Conservation (phyloP, 371 early-diverging fungal genomes). For the Dichotomocladium elegans region DNA sequence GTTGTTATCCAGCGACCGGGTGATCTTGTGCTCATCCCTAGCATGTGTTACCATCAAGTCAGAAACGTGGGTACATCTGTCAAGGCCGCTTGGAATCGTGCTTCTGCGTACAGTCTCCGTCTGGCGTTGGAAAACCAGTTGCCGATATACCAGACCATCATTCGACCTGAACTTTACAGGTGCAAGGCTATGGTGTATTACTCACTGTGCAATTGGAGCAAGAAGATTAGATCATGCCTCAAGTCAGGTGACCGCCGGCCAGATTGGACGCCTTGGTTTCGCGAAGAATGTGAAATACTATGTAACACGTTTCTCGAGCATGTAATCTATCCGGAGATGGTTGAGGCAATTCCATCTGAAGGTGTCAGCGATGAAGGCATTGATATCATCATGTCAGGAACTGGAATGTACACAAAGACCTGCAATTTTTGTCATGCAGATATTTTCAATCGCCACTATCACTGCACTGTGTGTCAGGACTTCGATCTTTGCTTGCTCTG, state of each 20-base stretch:
- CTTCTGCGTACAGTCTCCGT: slow-evolving; percentile 18
- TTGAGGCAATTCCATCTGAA: slow-evolving; percentile 15
- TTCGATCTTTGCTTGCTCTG: slow-evolving; percentile 34
- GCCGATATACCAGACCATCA: slow-evolving; percentile 23
- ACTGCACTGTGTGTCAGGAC: slow-evolving; percentile 20
- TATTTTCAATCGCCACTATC: slow-evolving; percentile 29
- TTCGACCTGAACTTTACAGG: slow-evolving; percentile 32
- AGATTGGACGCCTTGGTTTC: background rate
- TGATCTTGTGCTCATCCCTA: slow-evolving; percentile 37
- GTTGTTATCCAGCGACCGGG: slow-evolving; percentile 28
- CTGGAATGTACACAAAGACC: slow-evolving; percentile 7
- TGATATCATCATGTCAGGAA: background rate
- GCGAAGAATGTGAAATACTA: slow-evolving; percentile 8
- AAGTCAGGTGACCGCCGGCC: background rate
- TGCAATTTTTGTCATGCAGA: slow-evolving; percentile 40
- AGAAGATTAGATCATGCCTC: background rate
- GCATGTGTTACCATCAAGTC: slow-evolving; percentile 39
- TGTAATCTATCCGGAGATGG: slow-evolving; percentile 18
- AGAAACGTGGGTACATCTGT: slow-evolving; percentile 24
- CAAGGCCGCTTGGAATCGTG: slow-evolving; percentile 40
- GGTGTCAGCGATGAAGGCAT: slow-evolving; percentile 4
- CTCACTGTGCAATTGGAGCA: background rate
- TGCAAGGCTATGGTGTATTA: slow-evolving; percentile 29
- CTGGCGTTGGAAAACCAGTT: slow-evolving; percentile 23
- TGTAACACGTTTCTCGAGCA: slow-evolving; percentile 10